Conservation (phyloP, 192 early-diverging fungal species). For the Chytriomyces sp. region DNA sequence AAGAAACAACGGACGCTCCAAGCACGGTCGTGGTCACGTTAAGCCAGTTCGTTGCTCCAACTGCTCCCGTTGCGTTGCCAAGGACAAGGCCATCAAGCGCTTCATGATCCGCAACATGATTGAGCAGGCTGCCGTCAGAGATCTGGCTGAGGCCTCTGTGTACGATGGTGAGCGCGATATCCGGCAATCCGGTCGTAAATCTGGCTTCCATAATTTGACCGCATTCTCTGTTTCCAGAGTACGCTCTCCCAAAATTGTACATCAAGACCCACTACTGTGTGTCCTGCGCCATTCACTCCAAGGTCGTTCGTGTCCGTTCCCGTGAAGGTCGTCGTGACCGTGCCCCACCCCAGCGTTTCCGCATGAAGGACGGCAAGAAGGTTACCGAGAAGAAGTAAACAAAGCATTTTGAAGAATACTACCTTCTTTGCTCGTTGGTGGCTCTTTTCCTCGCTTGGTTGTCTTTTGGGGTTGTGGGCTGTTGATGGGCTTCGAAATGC, state of each 20-base stretch:
- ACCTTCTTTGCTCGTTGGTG: too few relatives aligned
- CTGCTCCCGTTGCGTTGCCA: slow-evolving; percentile 96
- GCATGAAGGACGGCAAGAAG: slow-evolving; percentile 47
- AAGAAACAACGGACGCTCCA: slow-evolving; percentile 99
- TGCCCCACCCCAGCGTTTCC: slow-evolving; percentile 89
- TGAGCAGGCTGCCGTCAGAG: slow-evolving; percentile 95
- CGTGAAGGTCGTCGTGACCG: slow-evolving; percentile 86
- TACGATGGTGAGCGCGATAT: slow-evolving; percentile 71
- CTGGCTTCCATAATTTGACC: too few relatives aligned
- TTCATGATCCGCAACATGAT: slow-evolving; percentile 99
- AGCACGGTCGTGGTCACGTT: slow-evolving; percentile 98
- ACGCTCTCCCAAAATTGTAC: slow-evolving; percentile 98
- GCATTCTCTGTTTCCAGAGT: slow-evolving; percentile 53
- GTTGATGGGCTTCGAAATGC: too few relatives aligned
- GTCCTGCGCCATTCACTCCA: slow-evolving; percentile 91
- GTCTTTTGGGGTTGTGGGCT: too few relatives aligned
- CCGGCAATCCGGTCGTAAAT: neutral
- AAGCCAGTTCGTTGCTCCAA: slow-evolving; percentile 98
- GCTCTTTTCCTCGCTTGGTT: too few relatives aligned
- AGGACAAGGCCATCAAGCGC: slow-evolving; percentile 99
- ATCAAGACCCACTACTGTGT: slow-evolving; percentile 98
- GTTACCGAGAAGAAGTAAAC: neutral
- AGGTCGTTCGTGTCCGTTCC: slow-evolving; percentile 93
- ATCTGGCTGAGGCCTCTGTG: slow-evolving; percentile 95
- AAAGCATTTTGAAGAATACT: too few relatives aligned